Percentiles rank a stretch among this genome's conserved stretches.
These are phyloP conservation scores for Acanthamoeba lenticulata DNA, from an alignment of 208 protist species.

Conservation along the genomic window DNA sequence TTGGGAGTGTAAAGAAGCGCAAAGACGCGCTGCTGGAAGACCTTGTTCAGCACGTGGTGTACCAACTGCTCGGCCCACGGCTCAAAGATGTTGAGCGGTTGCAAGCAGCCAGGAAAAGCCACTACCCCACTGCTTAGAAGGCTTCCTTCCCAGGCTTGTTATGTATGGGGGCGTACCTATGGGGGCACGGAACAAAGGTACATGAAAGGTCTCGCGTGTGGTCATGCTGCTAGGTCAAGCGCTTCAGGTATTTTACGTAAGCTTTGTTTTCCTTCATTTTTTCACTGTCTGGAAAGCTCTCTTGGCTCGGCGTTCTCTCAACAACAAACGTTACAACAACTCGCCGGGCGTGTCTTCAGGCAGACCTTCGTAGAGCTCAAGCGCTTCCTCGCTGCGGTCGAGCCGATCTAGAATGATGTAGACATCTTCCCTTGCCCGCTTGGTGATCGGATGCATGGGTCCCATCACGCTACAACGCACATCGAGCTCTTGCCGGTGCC, in stretches of 20 bases:
- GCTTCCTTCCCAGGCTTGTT: background rate
- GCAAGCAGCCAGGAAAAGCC: slow-evolving; percentile 22
- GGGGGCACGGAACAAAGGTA: background rate
- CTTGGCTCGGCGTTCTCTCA: too few relatives aligned
- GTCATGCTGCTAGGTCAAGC: too few relatives aligned
- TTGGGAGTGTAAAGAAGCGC: slow-evolving; percentile 26
- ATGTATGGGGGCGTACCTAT: background rate
- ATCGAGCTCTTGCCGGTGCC: slow-evolving; percentile 29
- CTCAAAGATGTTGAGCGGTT: slow-evolving; percentile 62
- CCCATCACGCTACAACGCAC: background rate
- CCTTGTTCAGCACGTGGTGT: background rate
- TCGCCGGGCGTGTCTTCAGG: background rate
- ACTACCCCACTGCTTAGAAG: background rate
- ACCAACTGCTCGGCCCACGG: slow-evolving; percentile 3
- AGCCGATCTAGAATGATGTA: slow-evolving; percentile 46
- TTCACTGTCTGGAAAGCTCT: too few relatives aligned
- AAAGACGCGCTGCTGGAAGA: slow-evolving; percentile 19
- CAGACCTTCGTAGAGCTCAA: background rate
- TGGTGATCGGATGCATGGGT: slow-evolving; percentile 7
- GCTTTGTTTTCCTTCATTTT: background rate
- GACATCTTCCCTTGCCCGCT: background rate
- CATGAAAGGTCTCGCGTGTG: too few relatives aligned
- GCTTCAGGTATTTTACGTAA: too few relatives aligned
- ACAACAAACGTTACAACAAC: background rate
- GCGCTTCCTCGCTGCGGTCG: background rate